These are phyloP conservation scores for Aspergillus coremiiformis DNA, from an alignment of 495 filamentous ascomycete species.

Conservation along the genomic window DNA sequence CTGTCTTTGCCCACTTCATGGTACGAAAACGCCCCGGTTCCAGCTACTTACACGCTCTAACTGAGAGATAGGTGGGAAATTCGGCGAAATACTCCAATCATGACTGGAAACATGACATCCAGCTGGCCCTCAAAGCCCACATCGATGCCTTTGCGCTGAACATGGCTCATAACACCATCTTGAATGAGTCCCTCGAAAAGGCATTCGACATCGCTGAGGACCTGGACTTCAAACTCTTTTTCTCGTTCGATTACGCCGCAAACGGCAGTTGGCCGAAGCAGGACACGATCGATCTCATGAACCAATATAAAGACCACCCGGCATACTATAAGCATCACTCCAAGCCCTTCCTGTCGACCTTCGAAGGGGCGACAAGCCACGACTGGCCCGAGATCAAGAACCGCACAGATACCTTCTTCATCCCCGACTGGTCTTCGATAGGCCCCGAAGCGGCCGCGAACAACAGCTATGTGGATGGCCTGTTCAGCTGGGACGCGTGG, in stretches of 20 bases:
- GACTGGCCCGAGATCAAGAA: constrained; percentile 50
- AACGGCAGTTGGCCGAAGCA: constrained; percentile 44
- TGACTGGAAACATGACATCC: constrained; percentile 54
- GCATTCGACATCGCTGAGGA: constrained; percentile 47
- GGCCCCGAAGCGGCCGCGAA: constrained; percentile 31
- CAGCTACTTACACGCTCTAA: background rate
- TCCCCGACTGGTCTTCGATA: constrained; percentile 56
- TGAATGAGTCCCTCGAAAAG: constrained; percentile 31
- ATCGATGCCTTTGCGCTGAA: constrained; percentile 71
- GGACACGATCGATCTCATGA: constrained; percentile 48
- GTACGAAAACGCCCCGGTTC: background rate
- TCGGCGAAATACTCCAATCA: constrained; percentile 2
- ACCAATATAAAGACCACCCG: constrained; percentile 37
- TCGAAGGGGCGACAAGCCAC: constrained; percentile 50
- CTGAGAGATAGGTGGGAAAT: constrained; percentile 1
- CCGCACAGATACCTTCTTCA: constrained; percentile 42
- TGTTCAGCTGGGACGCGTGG: constrained; percentile 66
- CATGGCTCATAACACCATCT: constrained; percentile 47
- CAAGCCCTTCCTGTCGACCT: constrained; percentile 58
- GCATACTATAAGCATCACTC: constrained; percentile 48
- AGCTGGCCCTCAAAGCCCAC: constrained; percentile 46
- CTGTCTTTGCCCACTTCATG: constrained; percentile 15
- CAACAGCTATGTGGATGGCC: constrained; percentile 42
- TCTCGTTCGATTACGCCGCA: constrained; percentile 61
- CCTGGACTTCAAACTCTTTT: constrained; percentile 51